Base-by-base conservation (phyloP, 768 basidiomycete species). In the Vishniacozyma victoriae region DNA sequence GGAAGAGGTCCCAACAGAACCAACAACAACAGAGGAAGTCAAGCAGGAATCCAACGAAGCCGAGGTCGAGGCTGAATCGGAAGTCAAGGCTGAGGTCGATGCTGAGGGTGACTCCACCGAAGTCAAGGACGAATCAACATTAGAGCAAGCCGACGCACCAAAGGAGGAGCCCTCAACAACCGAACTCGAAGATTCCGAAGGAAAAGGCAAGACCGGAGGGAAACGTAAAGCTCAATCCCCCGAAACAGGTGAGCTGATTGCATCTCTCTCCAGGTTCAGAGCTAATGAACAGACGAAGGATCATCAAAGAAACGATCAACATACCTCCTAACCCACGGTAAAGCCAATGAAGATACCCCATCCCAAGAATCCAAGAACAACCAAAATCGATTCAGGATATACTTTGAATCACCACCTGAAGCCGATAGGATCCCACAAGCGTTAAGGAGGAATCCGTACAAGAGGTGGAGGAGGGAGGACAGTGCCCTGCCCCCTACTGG, bases 361-460 rank as follows among this genome's bases (percentile, higher is more conserved):
- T 26, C 50, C 3, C 19, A 46, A 38, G 35, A 29, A 18, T 20
- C 51, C 1, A 50, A 73, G 70, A 47, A 69, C 4, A 60, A 56
- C 22, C 60, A 73, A 57, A 73, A 72, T 46, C 64, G 75, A 11
- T 67, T 76, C 31, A 53, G 74, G 11, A 75, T 76, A 36, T 75
- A 76, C 65, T 75, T 76, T 52, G 70, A 73, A 20, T 71, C 70
- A 22, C 75, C 74, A 4, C 61, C 71, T 15, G 60, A 69, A 23
- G 52, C 63, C 18, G 70, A 69, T 50, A 52, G 62, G 7, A 59
- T 64, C 19, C 62, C 66, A 2, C 63, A 67, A 50, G 57, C 64
- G 23, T 23, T 33, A 50, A 35, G 36, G 46, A 33, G 49, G 44
- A 60, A 60, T 47, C 53, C 53, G 35, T 57, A 64, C 33, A 62